Evolutionary conservation across 345 rosid species (phyloP).

Genomic region (rapeseed (Brassica napus)): DNA sequence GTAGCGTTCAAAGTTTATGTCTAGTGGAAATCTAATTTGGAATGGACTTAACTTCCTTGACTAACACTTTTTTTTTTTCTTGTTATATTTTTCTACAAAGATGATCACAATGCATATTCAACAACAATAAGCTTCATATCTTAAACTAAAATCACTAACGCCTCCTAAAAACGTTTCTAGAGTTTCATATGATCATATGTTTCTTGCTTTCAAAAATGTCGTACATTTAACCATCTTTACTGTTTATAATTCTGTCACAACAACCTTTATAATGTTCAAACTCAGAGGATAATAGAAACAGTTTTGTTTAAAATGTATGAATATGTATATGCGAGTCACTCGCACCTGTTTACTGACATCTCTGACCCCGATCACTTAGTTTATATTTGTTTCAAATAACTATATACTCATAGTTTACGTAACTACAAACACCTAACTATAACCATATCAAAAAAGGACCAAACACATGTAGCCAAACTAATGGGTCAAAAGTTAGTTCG

Average conservation of each 20-base stretch:
- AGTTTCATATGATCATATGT: neutral
- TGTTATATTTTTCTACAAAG: neutral
- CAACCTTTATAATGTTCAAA: conserved; percentile 5
- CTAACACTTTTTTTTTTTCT: neutral
- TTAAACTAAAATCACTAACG: neutral
- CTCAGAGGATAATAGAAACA: neutral
- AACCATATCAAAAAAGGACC: neutral
- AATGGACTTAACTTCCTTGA: neutral
- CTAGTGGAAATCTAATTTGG: conserved; percentile 9
- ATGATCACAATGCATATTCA: conserved; percentile 1
- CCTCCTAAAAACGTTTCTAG: neutral
- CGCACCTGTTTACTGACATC: conserved; percentile 8
- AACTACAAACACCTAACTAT: conserved; percentile 20
- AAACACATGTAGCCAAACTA: neutral
- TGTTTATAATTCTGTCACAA: conserved; percentile 18
- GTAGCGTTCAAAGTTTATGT: conserved; percentile 7
- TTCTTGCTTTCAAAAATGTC: conserved; percentile 4
- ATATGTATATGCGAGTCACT: neutral
- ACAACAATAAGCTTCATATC: conserved; percentile 1
- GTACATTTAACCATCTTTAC: neutral
- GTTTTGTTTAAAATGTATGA: neutral
- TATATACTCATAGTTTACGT: conserved; percentile 17
- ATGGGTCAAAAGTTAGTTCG: conserved; percentile 31
- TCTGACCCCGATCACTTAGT: conserved; percentile 8
- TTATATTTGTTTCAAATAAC: neutral